These are phyloP conservation scores for Salix koriyanagi DNA, from an alignment of 345 rosid genomes.

Conservation along the genomic window DNA sequence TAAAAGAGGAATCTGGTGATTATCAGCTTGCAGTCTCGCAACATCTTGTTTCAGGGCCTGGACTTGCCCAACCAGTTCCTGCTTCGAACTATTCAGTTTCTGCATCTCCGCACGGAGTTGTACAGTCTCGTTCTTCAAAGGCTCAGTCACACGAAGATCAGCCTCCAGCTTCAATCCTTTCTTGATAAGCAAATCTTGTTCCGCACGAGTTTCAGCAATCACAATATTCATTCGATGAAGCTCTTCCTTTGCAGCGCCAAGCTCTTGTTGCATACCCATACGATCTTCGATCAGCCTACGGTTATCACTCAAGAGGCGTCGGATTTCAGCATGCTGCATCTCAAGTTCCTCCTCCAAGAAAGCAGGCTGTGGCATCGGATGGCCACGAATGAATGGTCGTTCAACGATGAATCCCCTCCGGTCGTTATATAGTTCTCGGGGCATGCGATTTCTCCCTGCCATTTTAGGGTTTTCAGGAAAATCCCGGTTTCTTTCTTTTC, in stretches of 20 bases:
- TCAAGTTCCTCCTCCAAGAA: conserved; percentile 87
- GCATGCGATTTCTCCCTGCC: conserved; percentile 80
- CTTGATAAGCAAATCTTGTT: conserved; percentile 77
- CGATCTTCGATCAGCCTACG: conserved; percentile 72
- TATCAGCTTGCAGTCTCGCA: conserved; percentile 60
- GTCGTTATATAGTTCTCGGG: conserved; percentile 60
- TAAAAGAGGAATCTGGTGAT: conserved; percentile 63
- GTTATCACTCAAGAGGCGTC: conserved; percentile 71
- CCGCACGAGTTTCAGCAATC: conserved; percentile 59
- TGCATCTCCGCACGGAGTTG: conserved; percentile 70
- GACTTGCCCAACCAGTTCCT: conserved; percentile 65
- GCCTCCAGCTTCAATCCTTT: conserved; percentile 80
- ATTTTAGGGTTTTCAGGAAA: conserved; percentile 30
- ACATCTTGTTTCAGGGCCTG: conserved; percentile 69
- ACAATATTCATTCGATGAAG: conserved; percentile 69
- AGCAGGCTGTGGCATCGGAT: conserved; percentile 58
- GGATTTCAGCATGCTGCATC: conserved; percentile 67
- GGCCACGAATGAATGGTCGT: conserved; percentile 60
- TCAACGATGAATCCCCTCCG: conserved; percentile 62
- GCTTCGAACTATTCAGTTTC: conserved; percentile 61
- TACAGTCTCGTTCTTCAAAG: conserved; percentile 64
- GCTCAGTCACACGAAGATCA: conserved; percentile 76
- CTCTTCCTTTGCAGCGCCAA: conserved; percentile 80
- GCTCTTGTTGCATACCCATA: conserved; percentile 64
- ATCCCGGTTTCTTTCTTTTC: too few species aligned